Evolutionary conservation across 192 early-diverging fungal species (phyloP).

Genomic region (Linderina pennispora): DNA sequence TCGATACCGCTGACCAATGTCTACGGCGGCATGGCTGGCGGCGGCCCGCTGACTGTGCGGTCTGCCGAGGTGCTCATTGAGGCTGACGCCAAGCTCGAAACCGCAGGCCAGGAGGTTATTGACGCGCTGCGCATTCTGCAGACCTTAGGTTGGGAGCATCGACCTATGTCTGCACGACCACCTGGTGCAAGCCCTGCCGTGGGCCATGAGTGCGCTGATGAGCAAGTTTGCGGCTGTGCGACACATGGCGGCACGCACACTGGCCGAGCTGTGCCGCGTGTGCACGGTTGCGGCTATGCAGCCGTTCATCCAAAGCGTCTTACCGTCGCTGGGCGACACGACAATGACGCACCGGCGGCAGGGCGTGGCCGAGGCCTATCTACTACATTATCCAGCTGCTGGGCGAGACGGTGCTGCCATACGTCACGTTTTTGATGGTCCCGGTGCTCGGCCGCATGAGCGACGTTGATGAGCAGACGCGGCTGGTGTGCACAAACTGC

Average conservation of each 20-base stretch:
- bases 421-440: slow-evolving; percentile 96
- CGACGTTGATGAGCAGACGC: slow-evolving; percentile 84
- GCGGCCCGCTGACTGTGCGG: background rate
- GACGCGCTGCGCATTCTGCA: slow-evolving; percentile 71
- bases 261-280: slow-evolving; percentile 66
- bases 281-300: slow-evolving; percentile 72
- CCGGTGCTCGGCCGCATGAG: slow-evolving; percentile 97
- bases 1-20: slow-evolving; percentile 14
- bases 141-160: slow-evolving; percentile 55
- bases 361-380: slow-evolving; percentile 80
- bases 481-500: slow-evolving; percentile 84
- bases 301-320: slow-evolving; percentile 64
- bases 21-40: slow-evolving; percentile 2
- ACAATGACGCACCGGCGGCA: slow-evolving; percentile 65
- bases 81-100: slow-evolving; percentile 6
- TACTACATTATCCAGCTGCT: slow-evolving; percentile 75
- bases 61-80: slow-evolving; percentile 15
- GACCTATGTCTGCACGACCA: slow-evolving; percentile 48
- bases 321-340: slow-evolving; percentile 75
- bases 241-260: slow-evolving; percentile 66
- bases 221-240: slow-evolving; percentile 71
- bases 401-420: slow-evolving; percentile 81
- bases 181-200: slow-evolving; percentile 54
- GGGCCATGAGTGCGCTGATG: slow-evolving; percentile 57
- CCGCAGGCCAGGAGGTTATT: slow-evolving; percentile 57